Base-by-base conservation (phyloP, 345 rosid genomes). In the Diplotaxis tenuifolia region DNA sequence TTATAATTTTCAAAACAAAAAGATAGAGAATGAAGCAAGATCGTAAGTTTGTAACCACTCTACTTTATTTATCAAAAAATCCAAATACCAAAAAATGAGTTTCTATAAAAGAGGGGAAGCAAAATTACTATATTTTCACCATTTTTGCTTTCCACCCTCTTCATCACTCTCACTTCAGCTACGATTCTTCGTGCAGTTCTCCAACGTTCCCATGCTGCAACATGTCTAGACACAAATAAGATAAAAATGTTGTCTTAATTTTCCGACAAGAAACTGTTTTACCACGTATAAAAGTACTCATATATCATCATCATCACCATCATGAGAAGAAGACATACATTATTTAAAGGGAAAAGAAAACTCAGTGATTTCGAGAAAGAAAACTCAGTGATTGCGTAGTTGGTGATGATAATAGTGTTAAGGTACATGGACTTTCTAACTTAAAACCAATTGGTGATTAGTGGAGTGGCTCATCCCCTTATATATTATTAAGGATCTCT, bases 351-450 rank as follows among this genome's bases (percentile, higher is more conserved):
- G 14, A 70, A 61, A 9, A 11, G 28, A 34, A 61, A 52, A 10
- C 21, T 61, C 27, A 56, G 0, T 65, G 36, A 60, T 66, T 58
- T n/a, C n/a, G n/a, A n/a, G n/a, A n/a, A n/a, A n/a, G n/a, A n/a
- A n/a, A n/a, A n/a, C n/a, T n/a, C n/a, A n/a, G n/a, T n/a, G n/a
- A n/a, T n/a, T n/a, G n/a, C 19, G 19, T 50, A 2, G 50, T 1
- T 12, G 59, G 34, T 58, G 76, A 66, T 60, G 82, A 36, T 36
- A n/a, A n/a, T n/a, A n/a, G n/a, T n/a, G n/a, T n/a, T n/a, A n/a
- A n/a, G n/a, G n/a, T n/a, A n/a, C n/a, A n/a, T n/a, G n/a, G n/a
- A n/a, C n/a, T n/a, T n/a, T n/a, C n/a, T n/a, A n/a, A n/a, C n/a
- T n/a, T n/a, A n/a, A n/a, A n/a, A n/a, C n/a, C n/a, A n/a, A n/a